These are phyloP conservation scores for Harrya chromipes DNA, from an alignment of 768 basidiomycete genomes.

Conservation along the genomic window DNA sequence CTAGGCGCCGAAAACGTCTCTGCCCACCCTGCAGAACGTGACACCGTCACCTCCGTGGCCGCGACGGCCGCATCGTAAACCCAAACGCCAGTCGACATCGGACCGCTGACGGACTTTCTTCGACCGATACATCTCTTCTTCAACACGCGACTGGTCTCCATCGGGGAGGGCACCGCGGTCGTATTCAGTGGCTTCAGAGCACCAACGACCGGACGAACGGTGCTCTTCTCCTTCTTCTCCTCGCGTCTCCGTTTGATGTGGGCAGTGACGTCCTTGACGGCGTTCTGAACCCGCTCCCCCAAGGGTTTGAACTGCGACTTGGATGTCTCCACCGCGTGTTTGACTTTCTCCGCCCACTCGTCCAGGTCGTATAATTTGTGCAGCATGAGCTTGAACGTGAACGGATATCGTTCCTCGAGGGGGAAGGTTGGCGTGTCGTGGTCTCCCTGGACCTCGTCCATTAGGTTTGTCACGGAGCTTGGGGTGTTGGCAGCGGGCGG, in stretches of 20 bases:
- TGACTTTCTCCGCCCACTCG: slow-evolving; percentile 57
- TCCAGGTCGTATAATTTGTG: slow-evolving; percentile 61
- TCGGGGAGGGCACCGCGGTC: not conserved
- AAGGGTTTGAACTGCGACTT: slow-evolving; percentile 56
- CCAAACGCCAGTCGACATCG: slow-evolving; percentile 37
- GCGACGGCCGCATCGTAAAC: slow-evolving; percentile 51
- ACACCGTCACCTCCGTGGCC: slow-evolving; percentile 33
- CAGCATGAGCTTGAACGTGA: slow-evolving; percentile 67
- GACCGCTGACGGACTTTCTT: slow-evolving; percentile 42
- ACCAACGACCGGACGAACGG: slow-evolving; percentile 27
- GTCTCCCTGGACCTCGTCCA: slow-evolving; percentile 21
- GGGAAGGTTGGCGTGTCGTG: slow-evolving; percentile 41
- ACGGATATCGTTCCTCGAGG: slow-evolving; percentile 41
- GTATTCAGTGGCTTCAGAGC: slow-evolving; percentile 4
- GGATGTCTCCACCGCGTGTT: slow-evolving; percentile 49
- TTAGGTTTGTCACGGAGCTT: slow-evolving; percentile 7
- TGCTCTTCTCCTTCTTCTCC: slow-evolving; percentile 18
- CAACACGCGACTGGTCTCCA: slow-evolving; percentile 33
- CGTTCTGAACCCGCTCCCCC: slow-evolving; percentile 33
- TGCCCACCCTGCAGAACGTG: slow-evolving; percentile 16
- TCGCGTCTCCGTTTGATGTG: slow-evolving; percentile 12
- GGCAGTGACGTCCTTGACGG: slow-evolving; percentile 8
- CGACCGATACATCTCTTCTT: slow-evolving; percentile 58
- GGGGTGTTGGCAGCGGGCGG: slow-evolving; percentile 7
- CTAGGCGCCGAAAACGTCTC: slow-evolving; percentile 17